A percentile compares a stretch with the other conserved stretches of the same genome.
Evolutionary conservation across 805 yeast genomes (phyloP).

Genomic region (Yamadazyma scolyti): DNA sequence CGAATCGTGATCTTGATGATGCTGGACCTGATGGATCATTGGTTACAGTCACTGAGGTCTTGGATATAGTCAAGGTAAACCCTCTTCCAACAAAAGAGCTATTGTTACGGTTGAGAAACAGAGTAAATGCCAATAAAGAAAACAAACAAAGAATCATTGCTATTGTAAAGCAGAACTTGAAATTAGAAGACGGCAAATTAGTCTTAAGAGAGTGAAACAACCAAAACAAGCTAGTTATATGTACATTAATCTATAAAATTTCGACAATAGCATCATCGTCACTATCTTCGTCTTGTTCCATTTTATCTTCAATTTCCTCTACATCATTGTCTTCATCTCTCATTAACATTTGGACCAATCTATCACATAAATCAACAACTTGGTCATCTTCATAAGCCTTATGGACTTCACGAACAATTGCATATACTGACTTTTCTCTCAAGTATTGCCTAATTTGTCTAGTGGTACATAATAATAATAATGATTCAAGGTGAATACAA

Average conservation of each 20-base stretch:
- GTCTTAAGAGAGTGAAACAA: slow-evolving; percentile 30
- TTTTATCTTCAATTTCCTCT: slow-evolving; percentile 43
- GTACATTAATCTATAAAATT: slow-evolving; percentile 30
- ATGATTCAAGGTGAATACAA: slow-evolving; percentile 71
- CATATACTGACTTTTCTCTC: slow-evolving; percentile 80
- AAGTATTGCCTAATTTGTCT: slow-evolving; percentile 67
- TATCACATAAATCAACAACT: slow-evolving; percentile 70
- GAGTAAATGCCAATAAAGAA: slow-evolving; percentile 60
- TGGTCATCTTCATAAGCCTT: slow-evolving; percentile 41
- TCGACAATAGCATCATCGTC: slow-evolving; percentile 47
- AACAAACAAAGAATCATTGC: slow-evolving; percentile 59
- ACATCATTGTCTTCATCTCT: slow-evolving; percentile 70
- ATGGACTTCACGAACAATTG: slow-evolving; percentile 82
- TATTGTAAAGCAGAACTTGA: slow-evolving; percentile 55
- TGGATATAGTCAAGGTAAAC: slow-evolving; percentile 53
- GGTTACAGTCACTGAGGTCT: slow-evolving; percentile 71
- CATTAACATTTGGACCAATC: slow-evolving; percentile 86
- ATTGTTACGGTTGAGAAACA: slow-evolving; percentile 55
- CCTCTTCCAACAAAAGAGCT: slow-evolving; percentile 63
- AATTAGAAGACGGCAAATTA: slow-evolving; percentile 45
- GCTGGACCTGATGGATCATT: slow-evolving; percentile 39
- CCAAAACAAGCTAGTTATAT: background rate
- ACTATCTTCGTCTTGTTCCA: slow-evolving; percentile 43
- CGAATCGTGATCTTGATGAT: slow-evolving; percentile 25
- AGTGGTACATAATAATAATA: slow-evolving; percentile 77